Base-by-base conservation (phyloP, 164 flowering plant genomes). In the Berberis vulgaris region DNA sequence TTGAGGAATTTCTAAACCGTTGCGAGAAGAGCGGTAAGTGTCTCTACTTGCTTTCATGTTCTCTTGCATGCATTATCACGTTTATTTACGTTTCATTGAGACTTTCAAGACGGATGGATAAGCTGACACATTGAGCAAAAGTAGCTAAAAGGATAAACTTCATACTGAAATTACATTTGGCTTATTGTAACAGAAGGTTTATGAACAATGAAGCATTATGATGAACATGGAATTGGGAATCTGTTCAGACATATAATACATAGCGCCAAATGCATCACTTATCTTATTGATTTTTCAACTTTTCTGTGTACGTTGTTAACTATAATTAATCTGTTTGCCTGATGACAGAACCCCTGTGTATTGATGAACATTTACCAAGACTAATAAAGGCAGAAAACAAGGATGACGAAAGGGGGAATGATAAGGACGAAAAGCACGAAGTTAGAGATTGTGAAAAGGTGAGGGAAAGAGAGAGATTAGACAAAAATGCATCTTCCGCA, bases 11-110 rank as follows among this genome's bases (percentile, higher is more conserved):
- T 79, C 62, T 89, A 81, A 67, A 75, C 1, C 82, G 71, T 4
- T 81, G 86, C 72, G 95, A 89, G 69, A 89, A 76, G 78, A 80
- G 65, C 57, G 91, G 96, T 91, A 82, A 69, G 44, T 11, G 12
- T 60, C n/a, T 71, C 58, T 50, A 40, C 52, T 43, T 63, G 2
- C n/a, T 13, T 26, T 61, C 58, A 26, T 26, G 26, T 26, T n/a
- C 6, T 6, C 38, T 53, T 53, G 3, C 55, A 4, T 55, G 45
- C 4, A 2, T 2, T 52, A 6, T 52, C 1, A 3, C n/a, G 10
- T 8, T 50, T 5, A 2, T 50, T 52, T 4, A 26, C 26, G 47
- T 69, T 73, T 79, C 63, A 78, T 64, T 40, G 61, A 61, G 46
- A 61, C 47, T 54, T 76, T 56, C 72, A 62, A 5, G 76, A 83